Percentiles rank a stretch among this genome's conserved stretches.
Evolutionary conservation across 2,329 filamentous ascomycete genomes (phyloP).

Genomic region (Monosporascus ibericus): DNA sequence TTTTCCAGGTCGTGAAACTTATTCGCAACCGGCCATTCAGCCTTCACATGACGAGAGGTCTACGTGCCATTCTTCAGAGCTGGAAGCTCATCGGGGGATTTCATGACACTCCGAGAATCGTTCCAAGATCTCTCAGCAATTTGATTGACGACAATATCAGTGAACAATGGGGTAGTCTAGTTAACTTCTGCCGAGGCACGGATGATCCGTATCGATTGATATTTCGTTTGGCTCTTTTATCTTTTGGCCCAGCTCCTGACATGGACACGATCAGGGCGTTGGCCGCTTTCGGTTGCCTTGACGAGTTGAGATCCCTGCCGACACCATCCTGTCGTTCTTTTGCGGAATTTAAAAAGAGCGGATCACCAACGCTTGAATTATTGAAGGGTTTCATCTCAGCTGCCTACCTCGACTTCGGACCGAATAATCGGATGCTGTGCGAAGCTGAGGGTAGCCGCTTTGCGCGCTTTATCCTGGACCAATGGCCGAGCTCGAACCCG

Average conservation of each 20-base stretch:
- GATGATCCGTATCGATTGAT: conserved; percentile 9
- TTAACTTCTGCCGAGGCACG: conserved; percentile 18
- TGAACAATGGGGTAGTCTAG: conserved; percentile 23
- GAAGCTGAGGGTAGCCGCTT: conserved; percentile 5
- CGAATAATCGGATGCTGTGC: conserved; percentile 3
- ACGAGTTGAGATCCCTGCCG: conserved; percentile 7
- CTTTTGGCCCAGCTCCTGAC: conserved; percentile 17
- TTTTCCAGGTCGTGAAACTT: conserved; percentile 13
- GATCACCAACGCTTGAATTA: conserved; percentile 4
- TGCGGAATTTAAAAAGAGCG: conserved; percentile 11
- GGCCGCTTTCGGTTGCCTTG: conserved; percentile 7
- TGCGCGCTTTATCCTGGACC: conserved; percentile 4
- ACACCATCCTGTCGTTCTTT: conserved; percentile 12
- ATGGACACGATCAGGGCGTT: conserved; percentile 18
- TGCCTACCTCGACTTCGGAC: conserved; percentile 1
- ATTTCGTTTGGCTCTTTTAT: conserved; percentile 22
- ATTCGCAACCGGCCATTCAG: conserved; percentile 5
- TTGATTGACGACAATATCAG: conserved; percentile 21
- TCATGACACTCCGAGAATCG: conserved; percentile 1
- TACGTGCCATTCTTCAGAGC: conserved; percentile 13
- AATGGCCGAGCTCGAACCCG: conserved; percentile 10
- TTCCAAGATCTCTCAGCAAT: conserved; percentile 12
- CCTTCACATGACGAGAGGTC: conserved; percentile 2
- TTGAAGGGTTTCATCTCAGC: conserved; percentile 9
- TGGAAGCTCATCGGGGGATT: conserved; percentile 28